A percentile compares a stretch with the other conserved stretches of the same genome.
These are phyloP conservation scores for Penicillium griseofulvum DNA, from an alignment of 2,329 filamentous ascomycete species.

Conservation along the genomic window DNA sequence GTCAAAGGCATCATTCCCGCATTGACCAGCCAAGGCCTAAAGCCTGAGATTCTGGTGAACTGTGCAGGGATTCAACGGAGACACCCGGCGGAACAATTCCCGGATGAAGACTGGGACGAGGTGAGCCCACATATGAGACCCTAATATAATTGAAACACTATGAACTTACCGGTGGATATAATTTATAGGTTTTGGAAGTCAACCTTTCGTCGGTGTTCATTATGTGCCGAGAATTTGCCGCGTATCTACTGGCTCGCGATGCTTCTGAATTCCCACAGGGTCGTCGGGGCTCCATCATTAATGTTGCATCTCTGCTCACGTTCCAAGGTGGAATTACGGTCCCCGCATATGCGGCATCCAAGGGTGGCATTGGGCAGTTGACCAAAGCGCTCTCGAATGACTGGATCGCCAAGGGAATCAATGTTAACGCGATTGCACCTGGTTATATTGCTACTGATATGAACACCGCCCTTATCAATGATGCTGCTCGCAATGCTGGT, in stretches of 20 bases:
- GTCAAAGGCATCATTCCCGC: conserved; percentile 43
- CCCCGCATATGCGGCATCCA: conserved; percentile 40
- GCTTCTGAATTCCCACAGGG: conserved; percentile 29
- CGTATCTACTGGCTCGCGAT: conserved; percentile 32
- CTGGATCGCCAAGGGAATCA: conserved; percentile 53
- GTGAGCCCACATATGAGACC: conserved; percentile 33
- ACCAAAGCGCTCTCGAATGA: conserved; percentile 54
- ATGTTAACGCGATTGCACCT: conserved; percentile 62
- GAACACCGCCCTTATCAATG: conserved; percentile 77
- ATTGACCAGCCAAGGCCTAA: conserved; percentile 45
- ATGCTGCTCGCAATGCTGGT: conserved; percentile 65
- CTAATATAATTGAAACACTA: neutral
- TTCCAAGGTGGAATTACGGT: conserved; percentile 89
- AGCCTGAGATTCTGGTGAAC: conserved; percentile 77
- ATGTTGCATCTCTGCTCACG: conserved; percentile 74
- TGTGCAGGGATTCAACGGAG: conserved; percentile 83
- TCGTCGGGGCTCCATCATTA: conserved; percentile 62
- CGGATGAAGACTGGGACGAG: conserved; percentile 72
- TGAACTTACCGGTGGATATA: neutral
- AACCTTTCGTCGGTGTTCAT: conserved; percentile 80
- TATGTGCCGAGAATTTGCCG: conserved; percentile 37
- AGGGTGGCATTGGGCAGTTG: conserved; percentile 36
- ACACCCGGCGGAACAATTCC: conserved; percentile 72
- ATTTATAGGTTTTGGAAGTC: conserved; percentile 68
- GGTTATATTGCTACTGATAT: conserved; percentile 62